Evolutionary conservation across 169 alveolate species (phyloP).

Genomic region (Plasmodium malariae): DNA sequence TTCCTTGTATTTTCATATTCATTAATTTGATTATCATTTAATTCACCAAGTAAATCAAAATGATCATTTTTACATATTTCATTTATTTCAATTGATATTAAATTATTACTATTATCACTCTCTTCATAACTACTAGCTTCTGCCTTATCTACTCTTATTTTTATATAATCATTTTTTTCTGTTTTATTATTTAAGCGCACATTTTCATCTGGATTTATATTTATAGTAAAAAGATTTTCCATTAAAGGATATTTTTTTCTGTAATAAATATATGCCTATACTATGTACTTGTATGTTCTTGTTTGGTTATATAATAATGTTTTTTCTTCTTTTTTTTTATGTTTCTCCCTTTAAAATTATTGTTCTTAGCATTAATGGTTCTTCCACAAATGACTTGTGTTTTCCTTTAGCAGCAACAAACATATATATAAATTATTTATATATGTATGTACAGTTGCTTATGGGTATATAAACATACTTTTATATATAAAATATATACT

Average conservation of each 20-base stretch:
- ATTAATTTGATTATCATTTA: conserved; percentile 28
- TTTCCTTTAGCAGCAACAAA: no score
- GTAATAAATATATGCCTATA: neutral
- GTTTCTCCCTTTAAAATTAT: no score
- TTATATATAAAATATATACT: no score
- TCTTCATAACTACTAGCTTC: neutral
- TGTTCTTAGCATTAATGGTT: no score
- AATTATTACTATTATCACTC: neutral
- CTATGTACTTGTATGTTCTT: neutral
- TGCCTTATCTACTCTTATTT: conserved; percentile 7
- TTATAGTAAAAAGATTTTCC: conserved; percentile 72
- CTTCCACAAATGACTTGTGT: no score
- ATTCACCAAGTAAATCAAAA: conserved; percentile 36
- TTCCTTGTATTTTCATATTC: conserved; percentile 56
- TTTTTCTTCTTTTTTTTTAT: no score
- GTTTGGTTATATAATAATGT: no score
- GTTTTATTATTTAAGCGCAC: conserved; percentile 22
- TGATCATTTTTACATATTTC: conserved; percentile 13
- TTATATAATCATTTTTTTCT: conserved; percentile 10
- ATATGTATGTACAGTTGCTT: no score
- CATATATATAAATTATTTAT: no score
- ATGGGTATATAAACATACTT: no score
- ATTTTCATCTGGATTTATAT: conserved; percentile 73
- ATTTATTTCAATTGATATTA: conserved; percentile 23
- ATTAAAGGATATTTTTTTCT: conserved; percentile 36